These are phyloP conservation scores for Pichia rugopelliculosa DNA, from an alignment of 805 yeast genomes.

Conservation along the genomic window DNA sequence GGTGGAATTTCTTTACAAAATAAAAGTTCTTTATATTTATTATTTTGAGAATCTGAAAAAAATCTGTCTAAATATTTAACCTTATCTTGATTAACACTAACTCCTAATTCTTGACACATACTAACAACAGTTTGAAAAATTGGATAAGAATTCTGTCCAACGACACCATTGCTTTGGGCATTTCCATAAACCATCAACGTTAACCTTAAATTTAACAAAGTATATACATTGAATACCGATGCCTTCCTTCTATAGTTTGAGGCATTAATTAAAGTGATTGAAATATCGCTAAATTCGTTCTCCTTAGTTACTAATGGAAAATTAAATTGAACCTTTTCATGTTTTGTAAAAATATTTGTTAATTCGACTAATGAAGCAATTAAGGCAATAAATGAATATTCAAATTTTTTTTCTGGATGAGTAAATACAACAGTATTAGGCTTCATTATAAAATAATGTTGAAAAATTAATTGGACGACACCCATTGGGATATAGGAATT, in stretches of 20 bases:
- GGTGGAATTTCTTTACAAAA: slow-evolving; percentile 8
- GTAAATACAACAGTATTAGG: slow-evolving; percentile 4
- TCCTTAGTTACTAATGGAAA: background rate
- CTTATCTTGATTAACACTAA: slow-evolving; percentile 6
- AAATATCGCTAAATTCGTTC: slow-evolving; percentile 7
- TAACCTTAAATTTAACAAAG: slow-evolving; percentile 8
- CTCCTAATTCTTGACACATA: slow-evolving; percentile 9
- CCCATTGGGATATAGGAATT: slow-evolving; percentile 10
- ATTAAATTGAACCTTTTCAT: slow-evolving; percentile 1
- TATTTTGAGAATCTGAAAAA: background rate
- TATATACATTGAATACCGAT: slow-evolving; percentile 4
- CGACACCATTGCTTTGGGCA: slow-evolving; percentile 9
- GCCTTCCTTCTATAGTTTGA: slow-evolving; percentile 10
- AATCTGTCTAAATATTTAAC: background rate
- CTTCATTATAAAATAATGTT: slow-evolving; percentile 5
- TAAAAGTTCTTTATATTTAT: background rate
- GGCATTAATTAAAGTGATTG: slow-evolving; percentile 7
- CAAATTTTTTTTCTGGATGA: slow-evolving; percentile 5
- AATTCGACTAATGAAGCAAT: slow-evolving; percentile 10
- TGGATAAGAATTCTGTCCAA: slow-evolving; percentile 9
- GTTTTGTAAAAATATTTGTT: slow-evolving; percentile 6
- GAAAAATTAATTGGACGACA: slow-evolving; percentile 6
- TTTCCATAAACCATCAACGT: slow-evolving; percentile 12
- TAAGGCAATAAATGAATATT: slow-evolving; percentile 12
- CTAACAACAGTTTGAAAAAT: slow-evolving; percentile 9